Evolutionary conservation across 768 basidiomycete genomes (phyloP).

Genomic region (Candolleomyces aberdarensis): DNA sequence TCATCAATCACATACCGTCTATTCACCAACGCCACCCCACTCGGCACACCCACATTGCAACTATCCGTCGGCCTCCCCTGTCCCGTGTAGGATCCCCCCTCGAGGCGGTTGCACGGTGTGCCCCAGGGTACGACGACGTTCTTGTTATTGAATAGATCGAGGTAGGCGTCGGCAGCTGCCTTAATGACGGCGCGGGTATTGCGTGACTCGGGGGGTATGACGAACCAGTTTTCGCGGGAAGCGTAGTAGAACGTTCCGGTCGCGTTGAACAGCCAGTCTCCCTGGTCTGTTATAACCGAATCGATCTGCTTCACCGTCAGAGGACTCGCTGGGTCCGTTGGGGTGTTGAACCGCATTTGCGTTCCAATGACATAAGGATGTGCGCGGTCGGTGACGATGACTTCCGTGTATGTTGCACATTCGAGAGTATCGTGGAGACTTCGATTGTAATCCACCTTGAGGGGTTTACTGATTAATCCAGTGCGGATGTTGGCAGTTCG

Average conservation of each 20-base stretch:
- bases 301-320: background rate
- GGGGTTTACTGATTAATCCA: background rate
- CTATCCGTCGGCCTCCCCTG: background rate
- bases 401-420: conserved; percentile 5
- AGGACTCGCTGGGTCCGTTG: background rate
- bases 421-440: background rate
- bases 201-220: conserved; percentile 1
- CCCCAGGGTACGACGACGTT: conserved; percentile 8
- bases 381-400: conserved; percentile 7
- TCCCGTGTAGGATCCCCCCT: conserved; percentile 4
- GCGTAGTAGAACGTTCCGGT: conserved; percentile 8
- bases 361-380: conserved; percentile 7
- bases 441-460: background rate
- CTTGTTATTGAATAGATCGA: conserved; percentile 7
- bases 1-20: conserved; percentile 11
- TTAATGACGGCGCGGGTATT: conserved; percentile 1
- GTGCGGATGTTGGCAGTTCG: background rate
- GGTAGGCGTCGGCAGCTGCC: conserved; percentile 7
- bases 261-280: conserved; percentile 10
- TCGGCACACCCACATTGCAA: conserved; percentile 9
- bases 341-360: conserved; percentile 1
- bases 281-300: conserved; percentile 4
- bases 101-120: conserved; percentile 5
- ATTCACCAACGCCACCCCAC: conserved; percentile 8
- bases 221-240: conserved; percentile 1